These are phyloP conservation scores for Xylariaceae sp. DNA, from an alignment of 2,329 filamentous ascomycete species.

Conservation along the genomic window DNA sequence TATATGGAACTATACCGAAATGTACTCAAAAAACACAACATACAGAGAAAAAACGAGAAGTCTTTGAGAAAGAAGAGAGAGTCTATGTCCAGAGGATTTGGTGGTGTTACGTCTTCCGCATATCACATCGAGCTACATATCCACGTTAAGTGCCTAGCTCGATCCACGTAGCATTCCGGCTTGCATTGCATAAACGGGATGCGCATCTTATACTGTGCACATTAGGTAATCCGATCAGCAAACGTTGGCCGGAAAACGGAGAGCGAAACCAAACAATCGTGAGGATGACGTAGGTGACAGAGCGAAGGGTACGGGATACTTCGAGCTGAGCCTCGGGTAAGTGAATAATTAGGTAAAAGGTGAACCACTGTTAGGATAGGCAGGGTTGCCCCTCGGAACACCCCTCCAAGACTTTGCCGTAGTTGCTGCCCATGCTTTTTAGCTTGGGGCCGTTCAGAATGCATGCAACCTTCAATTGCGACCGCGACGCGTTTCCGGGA, in stretches of 20 bases:
- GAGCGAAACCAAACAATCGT: not conserved
- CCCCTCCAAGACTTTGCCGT: constrained; percentile 18
- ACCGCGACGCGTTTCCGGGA: constrained; percentile 19
- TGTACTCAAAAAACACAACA: not conserved
- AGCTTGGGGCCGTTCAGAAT: not conserved
- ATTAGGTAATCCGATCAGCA: not conserved
- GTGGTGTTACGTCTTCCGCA: not conserved
- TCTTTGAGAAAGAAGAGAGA: not conserved
- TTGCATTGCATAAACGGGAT: not conserved
- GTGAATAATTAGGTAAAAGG: not conserved
- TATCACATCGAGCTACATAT: not conserved
- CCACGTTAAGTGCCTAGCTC: not conserved
- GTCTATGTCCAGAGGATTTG: too few relatives aligned
- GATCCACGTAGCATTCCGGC: not conserved
- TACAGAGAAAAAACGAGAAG: not conserved
- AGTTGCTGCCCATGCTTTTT: not conserved
- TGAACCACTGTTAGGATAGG: not conserved
- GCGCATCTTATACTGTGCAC: not conserved
- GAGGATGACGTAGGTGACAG: too few relatives aligned
- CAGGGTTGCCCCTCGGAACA: not conserved
- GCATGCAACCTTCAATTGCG: not conserved
- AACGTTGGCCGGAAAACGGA: not conserved
- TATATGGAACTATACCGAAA: not conserved
- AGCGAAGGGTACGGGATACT: constrained; percentile 5
- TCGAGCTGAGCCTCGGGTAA: constrained; percentile 10